These are phyloP conservation scores for Hypoxylon sp. DNA, from an alignment of 2,329 filamentous ascomycete species.

Conservation along the genomic window DNA sequence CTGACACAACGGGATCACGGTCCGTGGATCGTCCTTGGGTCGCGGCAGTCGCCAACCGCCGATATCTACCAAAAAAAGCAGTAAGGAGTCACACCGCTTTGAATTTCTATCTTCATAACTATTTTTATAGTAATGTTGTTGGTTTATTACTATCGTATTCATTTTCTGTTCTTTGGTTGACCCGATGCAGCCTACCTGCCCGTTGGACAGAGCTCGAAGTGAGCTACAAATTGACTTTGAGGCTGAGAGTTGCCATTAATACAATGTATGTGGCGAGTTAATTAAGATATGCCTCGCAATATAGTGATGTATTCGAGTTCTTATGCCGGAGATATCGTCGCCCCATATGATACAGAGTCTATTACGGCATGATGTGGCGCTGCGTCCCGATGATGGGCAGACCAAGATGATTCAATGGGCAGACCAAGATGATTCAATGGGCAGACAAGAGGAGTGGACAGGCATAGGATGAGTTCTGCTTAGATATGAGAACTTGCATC, in stretches of 20 bases:
- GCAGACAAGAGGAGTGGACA: not conserved
- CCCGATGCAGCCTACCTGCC: not conserved
- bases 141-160: too few relatives aligned
- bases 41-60: constrained; percentile 31
- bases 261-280: not conserved
- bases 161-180: constrained; percentile 4
- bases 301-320: too few relatives aligned
- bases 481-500: not conserved
- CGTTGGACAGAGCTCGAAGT: not conserved
- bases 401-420: not conserved
- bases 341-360: not conserved
- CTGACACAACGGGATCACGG: constrained; percentile 21
- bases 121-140: not conserved
- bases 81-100: not conserved
- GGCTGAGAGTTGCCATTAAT: not conserved
- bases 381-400: not conserved
- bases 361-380: not conserved
- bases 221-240: not conserved
- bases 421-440: not conserved
- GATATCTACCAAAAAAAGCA: not conserved
- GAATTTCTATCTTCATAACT: not conserved
- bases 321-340: too few relatives aligned
- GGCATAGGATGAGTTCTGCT: not conserved
- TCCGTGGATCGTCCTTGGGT: constrained; percentile 23
- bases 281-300: too few relatives aligned